phyloP scores from a whole-genome alignment of 139 green algal genomes.

The Chlamydomonas applanata region DNA sequence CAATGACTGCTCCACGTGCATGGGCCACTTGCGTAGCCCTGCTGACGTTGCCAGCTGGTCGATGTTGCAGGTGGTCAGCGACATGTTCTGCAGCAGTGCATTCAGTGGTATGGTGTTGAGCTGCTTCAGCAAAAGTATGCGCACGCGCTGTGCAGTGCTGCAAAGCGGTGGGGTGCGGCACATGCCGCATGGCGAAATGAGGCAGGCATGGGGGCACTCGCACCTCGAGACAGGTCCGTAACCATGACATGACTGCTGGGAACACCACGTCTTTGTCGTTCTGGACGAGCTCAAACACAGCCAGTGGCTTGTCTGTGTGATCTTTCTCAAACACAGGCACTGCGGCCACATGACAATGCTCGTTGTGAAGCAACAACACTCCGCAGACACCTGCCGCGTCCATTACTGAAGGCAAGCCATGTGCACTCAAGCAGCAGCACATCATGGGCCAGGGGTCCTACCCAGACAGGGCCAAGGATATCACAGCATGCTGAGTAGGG shows the following conservation, averaged over 20 bases:
- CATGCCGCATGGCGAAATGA: too few relatives aligned
- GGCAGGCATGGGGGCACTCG: background rate
- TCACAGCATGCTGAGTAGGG: background rate
- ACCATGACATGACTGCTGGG: conserved; percentile 48
- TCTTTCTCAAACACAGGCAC: conserved; percentile 26
- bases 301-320: conserved; percentile 46
- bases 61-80: conserved; percentile 52
- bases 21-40: conserved; percentile 55
- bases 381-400: too few relatives aligned
- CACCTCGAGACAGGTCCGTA: conserved; percentile 49
- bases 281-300: conserved; percentile 77
- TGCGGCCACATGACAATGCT: too few relatives aligned
- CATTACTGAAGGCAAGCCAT: too few relatives aligned
- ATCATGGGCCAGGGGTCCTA: too few relatives aligned
- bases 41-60: conserved; percentile 29
- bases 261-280: conserved; percentile 67
- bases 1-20: conserved; percentile 39
- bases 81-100: conserved; percentile 31
- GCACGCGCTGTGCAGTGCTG: too few relatives aligned
- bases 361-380: too few relatives aligned
- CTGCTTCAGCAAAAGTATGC: too few relatives aligned
- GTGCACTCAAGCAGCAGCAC: too few relatives aligned
- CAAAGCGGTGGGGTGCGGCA: too few relatives aligned
- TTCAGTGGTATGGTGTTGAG: too few relatives aligned
- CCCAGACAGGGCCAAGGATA: too few relatives aligned